Percentiles rank a stretch among this genome's conserved stretches.
Conservation (phyloP, 1,139 yeast species). For the Saccharomyces hybrid region DNA sequence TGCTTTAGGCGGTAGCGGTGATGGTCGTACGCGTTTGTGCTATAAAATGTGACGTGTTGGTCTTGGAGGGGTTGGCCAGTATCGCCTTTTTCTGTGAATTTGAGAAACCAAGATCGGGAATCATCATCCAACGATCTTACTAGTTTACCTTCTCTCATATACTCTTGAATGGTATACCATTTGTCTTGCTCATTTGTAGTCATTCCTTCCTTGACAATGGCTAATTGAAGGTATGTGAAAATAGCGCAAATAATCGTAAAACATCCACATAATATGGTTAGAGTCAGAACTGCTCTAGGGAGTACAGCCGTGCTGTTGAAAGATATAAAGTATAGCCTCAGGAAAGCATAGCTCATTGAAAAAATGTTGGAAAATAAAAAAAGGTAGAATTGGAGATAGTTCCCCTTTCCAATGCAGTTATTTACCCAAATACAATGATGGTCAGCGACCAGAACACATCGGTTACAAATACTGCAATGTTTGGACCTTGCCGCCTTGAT, state of each 20-base stretch:
- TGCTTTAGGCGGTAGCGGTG: slow-evolving; percentile 13
- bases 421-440: slow-evolving; percentile 96
- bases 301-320: slow-evolving; percentile 4
- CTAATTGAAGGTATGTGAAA: slow-evolving; percentile 55
- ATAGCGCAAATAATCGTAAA: slow-evolving; percentile 47
- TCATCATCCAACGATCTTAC: slow-evolving; percentile 12
- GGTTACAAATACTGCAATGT: slow-evolving; percentile 71
- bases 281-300: slow-evolving; percentile 17
- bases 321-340: slow-evolving; percentile 15
- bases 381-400: slow-evolving; percentile 61
- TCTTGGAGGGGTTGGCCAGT: slow-evolving; percentile 1
- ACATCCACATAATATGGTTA: slow-evolving; percentile 40
- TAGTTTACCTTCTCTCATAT: slow-evolving; percentile 44
- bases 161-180: slow-evolving; percentile 67
- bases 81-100: slow-evolving; percentile 1
- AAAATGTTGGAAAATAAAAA: slow-evolving; percentile 52
- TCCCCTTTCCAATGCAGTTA: slow-evolving; percentile 76
- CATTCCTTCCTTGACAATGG: slow-evolving; percentile 65
- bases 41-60: slow-evolving; percentile 16
- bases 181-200: slow-evolving; percentile 87
- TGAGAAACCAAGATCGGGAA: background rate
- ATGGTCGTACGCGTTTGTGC: slow-evolving; percentile 28
- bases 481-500: slow-evolving; percentile 80
- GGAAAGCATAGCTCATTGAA: slow-evolving; percentile 55
- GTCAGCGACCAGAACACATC: slow-evolving; percentile 64